These are phyloP conservation scores for Gymnopilus dilepis DNA, from an alignment of 768 basidiomycete species.

Conservation along the genomic window DNA sequence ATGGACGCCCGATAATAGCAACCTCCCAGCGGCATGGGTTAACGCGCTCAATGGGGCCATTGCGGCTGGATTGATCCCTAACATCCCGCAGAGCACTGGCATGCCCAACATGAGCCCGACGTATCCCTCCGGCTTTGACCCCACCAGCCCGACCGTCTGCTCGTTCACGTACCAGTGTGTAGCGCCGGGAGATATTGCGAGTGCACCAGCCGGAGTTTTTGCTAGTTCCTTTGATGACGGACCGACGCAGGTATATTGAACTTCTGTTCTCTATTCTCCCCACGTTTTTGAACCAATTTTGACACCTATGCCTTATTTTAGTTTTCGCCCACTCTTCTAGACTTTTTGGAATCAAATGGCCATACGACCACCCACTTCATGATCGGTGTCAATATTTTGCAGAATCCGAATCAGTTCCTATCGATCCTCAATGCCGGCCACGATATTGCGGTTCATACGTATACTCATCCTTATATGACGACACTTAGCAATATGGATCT, in stretches of 20 bases:
- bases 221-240: neutral
- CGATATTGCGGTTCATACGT: constrained; percentile 65
- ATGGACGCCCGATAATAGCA: constrained; percentile 3
- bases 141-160: neutral
- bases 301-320: constrained; percentile 19
- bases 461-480: constrained; percentile 84
- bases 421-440: constrained; percentile 51
- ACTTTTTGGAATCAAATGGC: constrained; percentile 70
- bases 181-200: neutral
- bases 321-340: constrained; percentile 54
- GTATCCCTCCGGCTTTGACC: neutral
- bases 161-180: constrained; percentile 1
- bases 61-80: constrained; percentile 3
- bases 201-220: neutral
- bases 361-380: constrained; percentile 84
- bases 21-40: neutral
- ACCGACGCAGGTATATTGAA: neutral
- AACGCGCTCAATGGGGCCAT: neutral
- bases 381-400: constrained; percentile 80
- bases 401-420: constrained; percentile 59
- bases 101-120: neutral
- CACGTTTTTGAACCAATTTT: neutral
- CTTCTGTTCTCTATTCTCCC: neutral
- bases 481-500: constrained; percentile 71
- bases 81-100: constrained; percentile 1